These are phyloP conservation scores for Hapsidospora chrysogenum DNA, from an alignment of 495 filamentous ascomycete species.

Conservation along the genomic window DNA sequence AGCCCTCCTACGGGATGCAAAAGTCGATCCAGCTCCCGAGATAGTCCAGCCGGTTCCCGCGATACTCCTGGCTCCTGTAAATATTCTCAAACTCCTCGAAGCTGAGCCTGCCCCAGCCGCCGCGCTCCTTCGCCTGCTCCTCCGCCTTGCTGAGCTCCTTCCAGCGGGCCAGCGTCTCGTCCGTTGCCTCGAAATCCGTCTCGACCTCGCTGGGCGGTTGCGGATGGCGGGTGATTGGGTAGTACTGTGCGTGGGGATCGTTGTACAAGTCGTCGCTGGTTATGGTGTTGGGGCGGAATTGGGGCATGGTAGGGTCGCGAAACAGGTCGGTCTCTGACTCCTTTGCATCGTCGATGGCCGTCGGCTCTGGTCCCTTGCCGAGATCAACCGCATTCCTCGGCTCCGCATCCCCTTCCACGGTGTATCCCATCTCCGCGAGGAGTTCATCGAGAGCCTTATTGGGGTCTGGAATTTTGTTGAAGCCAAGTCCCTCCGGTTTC, in stretches of 20 bases:
- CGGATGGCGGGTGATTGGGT: not conserved
- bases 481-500: not conserved
- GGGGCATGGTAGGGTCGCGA: conserved; percentile 54
- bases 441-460: conserved; percentile 1
- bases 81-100: conserved; percentile 58
- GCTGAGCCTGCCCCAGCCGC: conserved; percentile 53
- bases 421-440: conserved; percentile 1
- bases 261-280: conserved; percentile 12
- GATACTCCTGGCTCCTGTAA: conserved; percentile 44
- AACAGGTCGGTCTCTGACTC: conserved; percentile 4
- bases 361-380: conserved; percentile 6
- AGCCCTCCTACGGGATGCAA: conserved; percentile 34
- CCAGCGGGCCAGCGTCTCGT: conserved; percentile 25
- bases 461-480: not conserved
- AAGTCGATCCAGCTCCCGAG: conserved; percentile 78
- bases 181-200: conserved; percentile 8
- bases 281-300: conserved; percentile 40
- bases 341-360: conserved; percentile 4
- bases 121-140: conserved; percentile 47
- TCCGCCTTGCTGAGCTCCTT: conserved; percentile 44
- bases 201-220: too few relatives aligned
- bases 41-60: conserved; percentile 45
- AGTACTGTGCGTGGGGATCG: conserved; percentile 18
- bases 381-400: conserved; percentile 1
- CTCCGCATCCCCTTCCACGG: not conserved